Conservation (phyloP, 2,329 filamentous ascomycete genomes). For the Aspergillus sp. region DNA sequence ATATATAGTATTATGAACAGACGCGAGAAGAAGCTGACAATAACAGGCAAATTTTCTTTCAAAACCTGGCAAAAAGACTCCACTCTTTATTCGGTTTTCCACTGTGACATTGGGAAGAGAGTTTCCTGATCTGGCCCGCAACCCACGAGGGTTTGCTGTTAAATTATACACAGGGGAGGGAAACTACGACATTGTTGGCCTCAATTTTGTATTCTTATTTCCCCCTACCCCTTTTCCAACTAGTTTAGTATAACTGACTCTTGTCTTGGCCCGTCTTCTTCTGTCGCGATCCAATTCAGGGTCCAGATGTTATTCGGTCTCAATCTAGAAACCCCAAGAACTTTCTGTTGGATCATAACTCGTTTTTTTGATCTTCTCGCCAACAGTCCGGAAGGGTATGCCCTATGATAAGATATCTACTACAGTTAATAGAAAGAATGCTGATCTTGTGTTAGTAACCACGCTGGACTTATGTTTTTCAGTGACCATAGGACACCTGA, state of each 20-base stretch:
- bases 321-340: slow-evolving; percentile 45
- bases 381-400: slow-evolving; percentile 40
- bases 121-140: slow-evolving; percentile 42
- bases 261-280: slow-evolving; percentile 44
- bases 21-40: neutral
- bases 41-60: slow-evolving; percentile 33
- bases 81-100: slow-evolving; percentile 41
- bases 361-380: slow-evolving; percentile 47
- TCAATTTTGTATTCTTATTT: slow-evolving; percentile 37
- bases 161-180: slow-evolving; percentile 48
- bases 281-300: slow-evolving; percentile 44
- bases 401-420: too few species aligned
- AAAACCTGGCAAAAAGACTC: slow-evolving; percentile 37
- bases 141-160: slow-evolving; percentile 47
- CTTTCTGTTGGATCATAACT: slow-evolving; percentile 47
- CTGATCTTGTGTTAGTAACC: slow-evolving; percentile 27
- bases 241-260: neutral
- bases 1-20: neutral
- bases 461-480: slow-evolving; percentile 48
- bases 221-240: too few species aligned
- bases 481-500: slow-evolving; percentile 47
- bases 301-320: slow-evolving; percentile 45
- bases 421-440: neutral
- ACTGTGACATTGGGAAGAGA: slow-evolving; percentile 42
- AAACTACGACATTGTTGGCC: slow-evolving; percentile 46